These are phyloP conservation scores for Amanita rubescens DNA, from an alignment of 768 basidiomycete species.

Conservation along the genomic window DNA sequence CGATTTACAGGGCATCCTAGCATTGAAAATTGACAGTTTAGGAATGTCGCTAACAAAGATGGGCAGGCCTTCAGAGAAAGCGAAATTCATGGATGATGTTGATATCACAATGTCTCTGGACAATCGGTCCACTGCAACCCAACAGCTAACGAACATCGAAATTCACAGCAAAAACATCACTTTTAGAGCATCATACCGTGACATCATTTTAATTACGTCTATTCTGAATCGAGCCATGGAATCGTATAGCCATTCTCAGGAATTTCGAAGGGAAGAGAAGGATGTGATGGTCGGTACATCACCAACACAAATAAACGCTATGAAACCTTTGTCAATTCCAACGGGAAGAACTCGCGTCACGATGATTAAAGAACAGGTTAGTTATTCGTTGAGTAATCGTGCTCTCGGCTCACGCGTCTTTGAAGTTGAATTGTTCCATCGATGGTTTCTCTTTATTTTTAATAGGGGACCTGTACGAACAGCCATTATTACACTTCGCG, in stretches of 20 bases:
- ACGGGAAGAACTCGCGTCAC: conserved; percentile 36
- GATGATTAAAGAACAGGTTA: conserved; percentile 78
- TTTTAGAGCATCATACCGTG: conserved; percentile 91
- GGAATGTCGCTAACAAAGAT: conserved; percentile 94
- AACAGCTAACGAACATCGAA: conserved; percentile 79
- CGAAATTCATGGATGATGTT: conserved; percentile 89
- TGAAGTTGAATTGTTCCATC: conserved; percentile 73
- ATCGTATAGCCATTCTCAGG: conserved; percentile 49
- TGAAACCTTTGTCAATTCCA: conserved; percentile 2
- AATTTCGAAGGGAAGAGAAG: conserved; percentile 5
- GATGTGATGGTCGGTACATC: neutral
- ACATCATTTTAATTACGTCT: conserved; percentile 80
- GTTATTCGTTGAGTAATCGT: conserved; percentile 7
- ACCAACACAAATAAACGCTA: neutral
- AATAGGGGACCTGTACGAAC: conserved; percentile 92
- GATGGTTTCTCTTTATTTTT: conserved; percentile 91
- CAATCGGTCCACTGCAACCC: conserved; percentile 60
- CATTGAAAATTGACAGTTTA: conserved; percentile 69
- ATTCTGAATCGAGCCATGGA: conserved; percentile 85
- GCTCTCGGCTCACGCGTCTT: neutral
- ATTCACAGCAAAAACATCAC: conserved; percentile 76
- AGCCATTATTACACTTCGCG: conserved; percentile 86
- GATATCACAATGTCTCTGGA: conserved; percentile 86
- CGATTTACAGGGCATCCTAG: conserved; percentile 59
- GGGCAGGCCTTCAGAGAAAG: conserved; percentile 75